Percentiles rank a stretch among this genome's conserved stretches.
These are phyloP conservation scores for Parmelia sp. DNA, from an alignment of 495 filamentous ascomycete species.

Conservation along the genomic window DNA sequence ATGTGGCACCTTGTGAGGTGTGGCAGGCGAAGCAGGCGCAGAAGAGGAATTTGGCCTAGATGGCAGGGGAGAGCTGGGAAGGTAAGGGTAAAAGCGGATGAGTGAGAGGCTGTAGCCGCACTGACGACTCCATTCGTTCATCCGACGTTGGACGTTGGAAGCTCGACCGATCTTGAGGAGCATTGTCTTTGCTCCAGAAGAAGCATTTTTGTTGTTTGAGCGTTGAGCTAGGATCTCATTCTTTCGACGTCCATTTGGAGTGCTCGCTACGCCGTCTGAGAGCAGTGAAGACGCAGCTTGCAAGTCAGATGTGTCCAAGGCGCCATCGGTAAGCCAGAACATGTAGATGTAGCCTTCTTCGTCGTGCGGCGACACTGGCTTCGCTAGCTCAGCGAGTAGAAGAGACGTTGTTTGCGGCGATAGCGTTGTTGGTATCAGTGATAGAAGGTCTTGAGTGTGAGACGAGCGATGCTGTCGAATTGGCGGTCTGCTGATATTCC, in stretches of 20 bases:
- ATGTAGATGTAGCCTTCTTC: slow-evolving; percentile 96
- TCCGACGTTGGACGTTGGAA: slow-evolving; percentile 78
- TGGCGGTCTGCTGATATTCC: slow-evolving; percentile 21
- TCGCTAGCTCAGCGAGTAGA: slow-evolving; percentile 69
- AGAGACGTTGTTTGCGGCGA: slow-evolving; percentile 58
- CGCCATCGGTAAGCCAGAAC: slow-evolving; percentile 71
- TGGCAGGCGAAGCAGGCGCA: slow-evolving; percentile 30
- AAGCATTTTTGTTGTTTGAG: neutral
- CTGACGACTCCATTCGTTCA: slow-evolving; percentile 90
- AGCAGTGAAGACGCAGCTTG: slow-evolving; percentile 57
- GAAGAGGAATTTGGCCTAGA: slow-evolving; percentile 26
- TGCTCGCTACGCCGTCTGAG: slow-evolving; percentile 31
- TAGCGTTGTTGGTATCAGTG: slow-evolving; percentile 59
- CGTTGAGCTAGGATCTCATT: slow-evolving; percentile 51
- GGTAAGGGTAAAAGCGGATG: slow-evolving; percentile 87
- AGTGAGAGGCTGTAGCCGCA: slow-evolving; percentile 82
- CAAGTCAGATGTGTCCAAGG: slow-evolving; percentile 40
- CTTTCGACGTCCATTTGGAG: slow-evolving; percentile 42
- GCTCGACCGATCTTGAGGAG: slow-evolving; percentile 91
- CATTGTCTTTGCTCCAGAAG: slow-evolving; percentile 44
- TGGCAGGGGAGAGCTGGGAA: slow-evolving; percentile 44
- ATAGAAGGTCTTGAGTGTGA: slow-evolving; percentile 46
- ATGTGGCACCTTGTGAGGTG: slow-evolving; percentile 63
- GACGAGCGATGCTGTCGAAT: slow-evolving; percentile 39
- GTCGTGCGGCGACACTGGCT: slow-evolving; percentile 70